Base-by-base conservation (phyloP, 306 rosid species). In the Prinsepia uniflora region DNA sequence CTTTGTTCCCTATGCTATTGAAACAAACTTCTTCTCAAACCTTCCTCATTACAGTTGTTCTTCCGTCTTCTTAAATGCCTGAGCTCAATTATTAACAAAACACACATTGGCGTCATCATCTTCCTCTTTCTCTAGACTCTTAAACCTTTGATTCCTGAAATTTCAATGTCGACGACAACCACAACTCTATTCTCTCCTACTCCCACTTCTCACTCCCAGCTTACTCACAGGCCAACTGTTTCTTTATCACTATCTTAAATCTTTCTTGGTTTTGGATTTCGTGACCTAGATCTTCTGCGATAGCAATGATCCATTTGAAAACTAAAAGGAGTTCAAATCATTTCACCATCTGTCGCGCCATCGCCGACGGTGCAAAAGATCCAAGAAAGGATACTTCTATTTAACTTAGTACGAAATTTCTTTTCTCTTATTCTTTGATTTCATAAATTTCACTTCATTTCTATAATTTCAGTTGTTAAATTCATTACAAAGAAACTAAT, bases 381-480 rank as follows among this genome's bases (percentile, higher is more conserved):
- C 71, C 85, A 1, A 62, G 64, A 18, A 74, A 82, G 30, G 85
- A 83, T 15, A 80, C 70, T 57, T 88, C 96, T 49, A 83, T 84
- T 44, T 92, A 90, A 86, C 76, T 71, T 24, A 83, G 94, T 88
- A 77, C 0, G 80, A 39, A 11, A 14, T n/a, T n/a, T 14, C 18
- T 17, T 7, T 19, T 13, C 7, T 50, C 0, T 59, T 56, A 64
- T 46, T 7, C 40, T 45, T 67, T 13, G 3, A 41, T 42, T 1
- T 60, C 5, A 19, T 57, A 49, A 22, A 7, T 61, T 7, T 18
- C 19, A 13, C 6, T 34, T 4, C 11, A 15, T n/a, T 2, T 18
- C 55, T 59, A 19, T 17, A 20, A 10, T 17, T 12, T 45, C 44
- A 46, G 9, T n/a, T 11, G 6, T 1, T 8, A 1, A 24, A 24